Conservation (phyloP, 129 eudicot genomes). For the Tagetes patula region DNA sequence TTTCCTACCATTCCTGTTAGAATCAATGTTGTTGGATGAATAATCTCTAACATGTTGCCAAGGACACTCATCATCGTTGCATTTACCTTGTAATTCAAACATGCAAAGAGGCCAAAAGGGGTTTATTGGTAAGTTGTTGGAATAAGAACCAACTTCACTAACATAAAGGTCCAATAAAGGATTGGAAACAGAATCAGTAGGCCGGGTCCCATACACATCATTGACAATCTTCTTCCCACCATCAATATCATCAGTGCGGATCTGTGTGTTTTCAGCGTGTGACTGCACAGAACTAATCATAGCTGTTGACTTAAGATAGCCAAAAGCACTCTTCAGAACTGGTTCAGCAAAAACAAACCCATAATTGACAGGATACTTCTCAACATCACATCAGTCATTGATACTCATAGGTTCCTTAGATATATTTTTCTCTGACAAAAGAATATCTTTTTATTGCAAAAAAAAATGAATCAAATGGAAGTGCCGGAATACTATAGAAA, state of each 20-base stretch:
- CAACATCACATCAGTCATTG: constrained; percentile 23
- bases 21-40: constrained; percentile 33
- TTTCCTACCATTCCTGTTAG: constrained; percentile 30
- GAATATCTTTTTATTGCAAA: constrained; percentile 30
- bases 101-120: constrained; percentile 83
- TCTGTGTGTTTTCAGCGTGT: constrained; percentile 11
- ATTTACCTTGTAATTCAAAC: constrained; percentile 76
- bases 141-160: constrained; percentile 49
- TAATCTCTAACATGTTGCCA: constrained; percentile 70
- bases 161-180: constrained; percentile 33
- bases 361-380: constrained; percentile 21
- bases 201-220: constrained; percentile 21
- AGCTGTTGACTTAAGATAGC: constrained; percentile 34
- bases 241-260: constrained; percentile 16
- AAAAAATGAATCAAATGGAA: neutral
- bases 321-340: constrained; percentile 42
- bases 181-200: constrained; percentile 21
- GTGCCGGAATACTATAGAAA: constrained; percentile 1
- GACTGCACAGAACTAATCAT: constrained; percentile 23
- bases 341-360: constrained; percentile 37
- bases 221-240: constrained; percentile 22
- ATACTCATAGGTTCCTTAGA: constrained; percentile 34
- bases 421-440: constrained; percentile 25
- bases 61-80: constrained; percentile 75
- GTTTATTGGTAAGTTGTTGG: constrained; percentile 49